These are phyloP conservation scores for Penicillium flavigenum DNA, from an alignment of 495 filamentous ascomycete species.

Conservation along the genomic window DNA sequence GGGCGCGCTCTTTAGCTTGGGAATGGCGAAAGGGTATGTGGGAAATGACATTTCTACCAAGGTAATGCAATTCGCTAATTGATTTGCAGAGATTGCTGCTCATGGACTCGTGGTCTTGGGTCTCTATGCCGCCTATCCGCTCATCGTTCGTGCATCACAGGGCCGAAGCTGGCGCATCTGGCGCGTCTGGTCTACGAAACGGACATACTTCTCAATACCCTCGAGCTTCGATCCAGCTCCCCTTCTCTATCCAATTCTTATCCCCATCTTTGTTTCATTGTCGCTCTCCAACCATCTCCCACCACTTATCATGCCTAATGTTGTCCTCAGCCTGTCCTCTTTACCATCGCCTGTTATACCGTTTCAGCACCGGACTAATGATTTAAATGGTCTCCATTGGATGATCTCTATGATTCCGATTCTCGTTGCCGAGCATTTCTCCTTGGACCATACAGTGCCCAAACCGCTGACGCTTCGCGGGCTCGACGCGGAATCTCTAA, in stretches of 20 bases:
- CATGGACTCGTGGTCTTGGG: slow-evolving; percentile 41
- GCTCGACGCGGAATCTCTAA: slow-evolving; percentile 59
- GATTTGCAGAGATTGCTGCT: slow-evolving; percentile 47
- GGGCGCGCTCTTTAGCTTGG: slow-evolving; percentile 38
- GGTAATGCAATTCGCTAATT: not conserved
- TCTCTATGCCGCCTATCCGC: slow-evolving; percentile 50
- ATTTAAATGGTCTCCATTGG: slow-evolving; percentile 70
- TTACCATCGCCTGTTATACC: slow-evolving; percentile 75
- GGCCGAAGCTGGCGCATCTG: slow-evolving; percentile 31
- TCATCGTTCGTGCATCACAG: slow-evolving; percentile 31
- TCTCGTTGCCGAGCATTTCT: slow-evolving; percentile 48
- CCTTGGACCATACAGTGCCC: slow-evolving; percentile 25
- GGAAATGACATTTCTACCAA: not conserved
- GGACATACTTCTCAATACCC: slow-evolving; percentile 56
- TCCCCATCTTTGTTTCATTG: slow-evolving; percentile 76
- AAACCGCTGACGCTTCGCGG: slow-evolving; percentile 41
- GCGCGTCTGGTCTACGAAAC: slow-evolving; percentile 26
- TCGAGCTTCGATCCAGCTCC: slow-evolving; percentile 86
- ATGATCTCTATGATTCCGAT: slow-evolving; percentile 63
- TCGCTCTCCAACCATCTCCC: slow-evolving; percentile 62
- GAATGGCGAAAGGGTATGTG: slow-evolving; percentile 45
- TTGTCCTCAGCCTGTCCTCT: slow-evolving; percentile 76
- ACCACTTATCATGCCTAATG: slow-evolving; percentile 67
- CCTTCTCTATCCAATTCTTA: slow-evolving; percentile 75
- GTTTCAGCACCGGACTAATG: slow-evolving; percentile 48